phyloP scores from a whole-genome alignment of 345 rosid genomes.

The Aquilaria sinensis region DNA sequence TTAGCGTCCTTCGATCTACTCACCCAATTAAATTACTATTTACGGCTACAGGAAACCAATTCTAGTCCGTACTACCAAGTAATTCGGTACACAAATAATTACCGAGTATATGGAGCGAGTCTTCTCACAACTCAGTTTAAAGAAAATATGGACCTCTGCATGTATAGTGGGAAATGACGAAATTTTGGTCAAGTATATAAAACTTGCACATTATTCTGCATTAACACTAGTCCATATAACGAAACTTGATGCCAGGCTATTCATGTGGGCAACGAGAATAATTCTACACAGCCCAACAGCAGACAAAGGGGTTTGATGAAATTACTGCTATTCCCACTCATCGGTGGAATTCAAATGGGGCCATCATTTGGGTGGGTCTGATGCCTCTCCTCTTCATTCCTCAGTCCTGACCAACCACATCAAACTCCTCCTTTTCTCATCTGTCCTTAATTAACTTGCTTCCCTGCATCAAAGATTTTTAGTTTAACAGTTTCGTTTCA shows the following conservation, averaged over 20 bases:
- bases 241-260: not conserved
- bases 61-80: too few relatives aligned
- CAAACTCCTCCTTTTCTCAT: slow-evolving; percentile 1
- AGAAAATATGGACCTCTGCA: too few relatives aligned
- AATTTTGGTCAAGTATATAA: not conserved
- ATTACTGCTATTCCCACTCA: not conserved
- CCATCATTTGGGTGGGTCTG: slow-evolving; percentile 7
- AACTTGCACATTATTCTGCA: too few relatives aligned
- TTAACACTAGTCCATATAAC: not conserved
- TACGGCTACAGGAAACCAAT: too few relatives aligned
- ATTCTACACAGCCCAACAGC: not conserved
- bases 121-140: too few relatives aligned
- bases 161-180: too few relatives aligned
- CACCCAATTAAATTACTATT: too few relatives aligned
- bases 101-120: too few relatives aligned
- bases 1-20: too few relatives aligned
- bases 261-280: not conserved
- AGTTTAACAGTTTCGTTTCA: not conserved
- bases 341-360: not conserved
- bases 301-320: not conserved
- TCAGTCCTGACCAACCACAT: slow-evolving; percentile 7
- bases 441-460: not conserved
- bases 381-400: too few relatives aligned
- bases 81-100: too few relatives aligned
- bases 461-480: not conserved